These are phyloP conservation scores for Blastobotrys proliferans DNA, from an alignment of 1,139 yeast species.

Conservation along the genomic window DNA sequence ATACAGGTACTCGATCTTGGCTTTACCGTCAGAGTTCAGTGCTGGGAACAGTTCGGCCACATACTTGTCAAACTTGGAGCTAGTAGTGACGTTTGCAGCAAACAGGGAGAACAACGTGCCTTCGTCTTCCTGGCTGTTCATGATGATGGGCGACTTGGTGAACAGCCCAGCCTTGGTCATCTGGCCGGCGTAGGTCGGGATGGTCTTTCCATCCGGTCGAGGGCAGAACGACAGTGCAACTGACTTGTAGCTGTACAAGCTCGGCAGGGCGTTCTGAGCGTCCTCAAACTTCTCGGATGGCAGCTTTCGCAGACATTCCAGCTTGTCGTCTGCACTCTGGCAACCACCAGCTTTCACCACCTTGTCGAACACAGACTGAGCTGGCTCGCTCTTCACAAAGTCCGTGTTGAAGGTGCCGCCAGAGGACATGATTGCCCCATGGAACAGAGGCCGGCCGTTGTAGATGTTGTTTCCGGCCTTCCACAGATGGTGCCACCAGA, in stretches of 20 bases:
- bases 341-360: constrained; percentile 19
- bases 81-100: constrained; percentile 16
- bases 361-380: constrained; percentile 19
- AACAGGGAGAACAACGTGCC: constrained; percentile 22
- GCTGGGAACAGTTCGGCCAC: constrained; percentile 7
- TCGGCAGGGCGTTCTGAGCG: constrained; percentile 19
- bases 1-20: constrained; percentile 15
- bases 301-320: constrained; percentile 20
- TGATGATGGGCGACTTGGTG: constrained; percentile 22
- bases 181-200: constrained; percentile 14
- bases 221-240: constrained; percentile 20
- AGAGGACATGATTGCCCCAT: constrained; percentile 8
- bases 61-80: constrained; percentile 14
- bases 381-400: constrained; percentile 9
- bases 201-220: constrained; percentile 22
- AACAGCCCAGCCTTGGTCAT: constrained; percentile 15
- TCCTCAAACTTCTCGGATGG: constrained; percentile 14
- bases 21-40: not conserved
- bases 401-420: constrained; percentile 17
- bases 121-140: constrained; percentile 25
- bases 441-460: constrained; percentile 16
- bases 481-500: constrained; percentile 29
- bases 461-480: constrained; percentile 23
- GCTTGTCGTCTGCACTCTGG: constrained; percentile 10
- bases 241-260: constrained; percentile 14